phyloP scores from a whole-genome alignment of 345 rosid genomes.

The Luvunga scandens region DNA sequence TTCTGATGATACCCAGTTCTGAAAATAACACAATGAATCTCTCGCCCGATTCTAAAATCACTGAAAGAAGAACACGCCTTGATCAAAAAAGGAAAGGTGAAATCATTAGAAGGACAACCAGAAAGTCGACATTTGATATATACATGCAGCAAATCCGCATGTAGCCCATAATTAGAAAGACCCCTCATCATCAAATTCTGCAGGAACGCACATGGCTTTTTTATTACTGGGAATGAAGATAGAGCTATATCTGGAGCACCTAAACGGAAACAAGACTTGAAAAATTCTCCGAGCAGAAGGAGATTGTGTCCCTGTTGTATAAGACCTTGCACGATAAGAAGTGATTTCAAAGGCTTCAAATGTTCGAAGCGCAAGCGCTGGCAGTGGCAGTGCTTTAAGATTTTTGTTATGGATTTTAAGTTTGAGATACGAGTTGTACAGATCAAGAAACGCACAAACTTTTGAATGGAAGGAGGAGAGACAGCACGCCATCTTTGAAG shows the following conservation, averaged over 20 bases:
- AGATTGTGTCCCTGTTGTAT: not conserved
- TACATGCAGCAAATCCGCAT: constrained; percentile 34
- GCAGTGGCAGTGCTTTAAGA: constrained; percentile 20
- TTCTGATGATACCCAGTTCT: constrained; percentile 38
- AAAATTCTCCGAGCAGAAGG: constrained; percentile 23
- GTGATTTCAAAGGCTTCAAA: constrained; percentile 34
- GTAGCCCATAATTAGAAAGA: constrained; percentile 33
- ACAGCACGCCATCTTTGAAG: not conserved
- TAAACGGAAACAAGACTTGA: constrained; percentile 35
- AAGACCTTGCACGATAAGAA: constrained; percentile 33
- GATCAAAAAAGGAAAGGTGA: constrained; percentile 45
- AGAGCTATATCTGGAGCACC: constrained; percentile 36
- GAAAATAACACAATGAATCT: constrained; percentile 43
- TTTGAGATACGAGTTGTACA: not conserved
- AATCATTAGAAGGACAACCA: constrained; percentile 32
- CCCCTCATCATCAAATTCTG: constrained; percentile 41
- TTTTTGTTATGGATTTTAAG: not conserved
- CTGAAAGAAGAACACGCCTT: constrained; percentile 45
- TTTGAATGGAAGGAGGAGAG: not conserved
- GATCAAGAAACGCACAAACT: not conserved
- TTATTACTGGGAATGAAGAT: constrained; percentile 24
- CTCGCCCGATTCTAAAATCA: constrained; percentile 27
- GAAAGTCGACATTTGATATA: constrained; percentile 27
- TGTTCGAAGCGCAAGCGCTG: constrained; percentile 7
- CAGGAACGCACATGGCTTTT: constrained; percentile 15